A percentile compares a stretch with the other conserved stretches of the same genome.
These are phyloP conservation scores for Deinandra increscens DNA, from an alignment of 129 eudicot species.

Conservation along the genomic window DNA sequence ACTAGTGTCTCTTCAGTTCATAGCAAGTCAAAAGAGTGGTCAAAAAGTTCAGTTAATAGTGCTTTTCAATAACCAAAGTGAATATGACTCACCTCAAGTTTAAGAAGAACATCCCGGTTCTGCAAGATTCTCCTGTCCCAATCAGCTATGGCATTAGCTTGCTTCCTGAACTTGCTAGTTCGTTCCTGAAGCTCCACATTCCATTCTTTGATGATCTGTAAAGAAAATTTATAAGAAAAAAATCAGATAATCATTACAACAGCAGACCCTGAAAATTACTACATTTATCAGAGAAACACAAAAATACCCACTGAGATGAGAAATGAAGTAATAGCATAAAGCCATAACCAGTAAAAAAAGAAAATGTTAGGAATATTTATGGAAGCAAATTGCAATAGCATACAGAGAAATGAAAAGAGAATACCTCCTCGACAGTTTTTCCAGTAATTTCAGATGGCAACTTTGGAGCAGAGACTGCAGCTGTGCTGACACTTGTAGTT, in stretches of 20 bases:
- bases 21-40: constrained; percentile 16
- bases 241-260: constrained; percentile 8
- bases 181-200: constrained; percentile 91
- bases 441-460: constrained; percentile 97
- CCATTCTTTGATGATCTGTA: constrained; percentile 96
- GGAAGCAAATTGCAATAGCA: background rate
- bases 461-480: constrained; percentile 59
- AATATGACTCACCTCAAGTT: constrained; percentile 65
- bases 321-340: background rate
- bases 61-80: constrained; percentile 6
- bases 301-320: background rate
- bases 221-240: background rate
- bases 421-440: constrained; percentile 93
- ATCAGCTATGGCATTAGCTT: constrained; percentile 93
- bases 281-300: background rate
- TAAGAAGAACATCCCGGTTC: constrained; percentile 88
- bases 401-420: background rate
- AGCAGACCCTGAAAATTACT: constrained; percentile 2
- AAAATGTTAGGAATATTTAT: background rate
- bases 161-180: constrained; percentile 81
- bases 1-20: constrained; percentile 6
- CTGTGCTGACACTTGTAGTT: constrained; percentile 41
- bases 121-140: constrained; percentile 96
- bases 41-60: background rate
- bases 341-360: background rate